A percentile compares a stretch with the other conserved stretches of the same genome.
Evolutionary conservation across 495 filamentous ascomycete species (phyloP).

Genomic region (Lophiostoma macrostomum): DNA sequence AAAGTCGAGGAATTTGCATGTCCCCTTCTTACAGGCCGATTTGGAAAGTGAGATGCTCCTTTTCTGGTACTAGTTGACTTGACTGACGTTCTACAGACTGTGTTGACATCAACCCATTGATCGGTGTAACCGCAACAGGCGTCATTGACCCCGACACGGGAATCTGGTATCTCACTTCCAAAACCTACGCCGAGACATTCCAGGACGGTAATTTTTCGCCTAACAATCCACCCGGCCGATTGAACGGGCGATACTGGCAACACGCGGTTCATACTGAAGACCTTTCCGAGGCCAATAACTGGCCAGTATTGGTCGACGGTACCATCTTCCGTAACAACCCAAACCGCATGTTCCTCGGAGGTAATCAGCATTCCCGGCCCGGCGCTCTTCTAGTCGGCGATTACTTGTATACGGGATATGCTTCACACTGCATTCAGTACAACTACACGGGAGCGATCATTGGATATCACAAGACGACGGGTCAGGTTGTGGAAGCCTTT

Average conservation of each 20-base stretch:
- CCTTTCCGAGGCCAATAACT: conserved; percentile 40
- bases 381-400: conserved; percentile 45
- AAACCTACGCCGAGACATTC: conserved; percentile 40
- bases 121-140: conserved; percentile 48
- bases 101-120: conserved; percentile 45
- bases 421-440: conserved; percentile 48
- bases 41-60: conserved; percentile 24
- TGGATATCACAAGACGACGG: conserved; percentile 47
- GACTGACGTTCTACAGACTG: conserved; percentile 38
- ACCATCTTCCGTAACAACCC: conserved; percentile 44
- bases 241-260: conserved; percentile 38
- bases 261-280: conserved; percentile 45
- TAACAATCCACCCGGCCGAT: conserved; percentile 9
- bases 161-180: conserved; percentile 47
- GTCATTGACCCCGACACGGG: conserved; percentile 50
- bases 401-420: conserved; percentile 47
- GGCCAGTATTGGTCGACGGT: conserved; percentile 45
- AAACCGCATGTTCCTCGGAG: conserved; percentile 44
- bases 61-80: background rate
- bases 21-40: conserved; percentile 48
- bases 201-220: conserved; percentile 19
- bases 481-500: conserved; percentile 41
- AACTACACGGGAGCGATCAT: conserved; percentile 51
- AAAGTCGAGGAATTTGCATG: conserved; percentile 41
- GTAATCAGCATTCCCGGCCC: conserved; percentile 46